Percentiles rank a stretch among this genome's conserved stretches.
These are phyloP conservation scores for Verticillium klebahnii DNA, from an alignment of 2,329 filamentous ascomycete species.

Conservation along the genomic window DNA sequence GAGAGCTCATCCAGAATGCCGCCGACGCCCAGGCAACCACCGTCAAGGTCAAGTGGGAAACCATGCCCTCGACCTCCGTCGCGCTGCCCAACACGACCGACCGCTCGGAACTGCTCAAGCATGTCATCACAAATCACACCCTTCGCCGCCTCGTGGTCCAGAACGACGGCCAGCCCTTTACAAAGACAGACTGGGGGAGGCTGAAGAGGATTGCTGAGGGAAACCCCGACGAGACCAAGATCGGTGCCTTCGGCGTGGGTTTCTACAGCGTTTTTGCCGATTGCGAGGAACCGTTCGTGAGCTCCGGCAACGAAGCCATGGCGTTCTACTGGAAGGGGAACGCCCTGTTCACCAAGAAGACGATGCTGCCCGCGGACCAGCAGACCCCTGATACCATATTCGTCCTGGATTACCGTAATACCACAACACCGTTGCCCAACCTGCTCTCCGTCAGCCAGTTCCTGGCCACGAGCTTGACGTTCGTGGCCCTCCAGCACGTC, in stretches of 20 bases:
- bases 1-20: conserved; percentile 97
- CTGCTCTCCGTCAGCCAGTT: conserved; percentile 87
- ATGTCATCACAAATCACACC: conserved; percentile 80
- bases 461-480: conserved; percentile 89
- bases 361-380: conserved; percentile 66
- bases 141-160: conserved; percentile 82
- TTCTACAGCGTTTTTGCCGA: conserved; percentile 99
- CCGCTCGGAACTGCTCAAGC: conserved; percentile 70
- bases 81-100: conserved; percentile 64
- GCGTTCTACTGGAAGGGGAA: conserved; percentile 99
- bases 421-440: conserved; percentile 79
- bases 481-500: conserved; percentile 82
- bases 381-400: conserved; percentile 77
- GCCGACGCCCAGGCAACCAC: conserved; percentile 89
- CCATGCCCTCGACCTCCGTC: conserved; percentile 73
- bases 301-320: conserved; percentile 89
- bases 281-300: conserved; percentile 95
- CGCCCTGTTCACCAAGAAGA: conserved; percentile 84
- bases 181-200: conserved; percentile 85
- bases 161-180: conserved; percentile 87
- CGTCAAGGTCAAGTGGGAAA: conserved; percentile 90
- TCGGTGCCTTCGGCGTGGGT: conserved; percentile 95
- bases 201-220: conserved; percentile 98
- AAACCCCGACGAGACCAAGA: conserved; percentile 98
- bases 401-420: conserved; percentile 88